Evolutionary conservation across 2,329 filamentous ascomycete species (phyloP).

Genomic region (Apiospora kogelbergensis): DNA sequence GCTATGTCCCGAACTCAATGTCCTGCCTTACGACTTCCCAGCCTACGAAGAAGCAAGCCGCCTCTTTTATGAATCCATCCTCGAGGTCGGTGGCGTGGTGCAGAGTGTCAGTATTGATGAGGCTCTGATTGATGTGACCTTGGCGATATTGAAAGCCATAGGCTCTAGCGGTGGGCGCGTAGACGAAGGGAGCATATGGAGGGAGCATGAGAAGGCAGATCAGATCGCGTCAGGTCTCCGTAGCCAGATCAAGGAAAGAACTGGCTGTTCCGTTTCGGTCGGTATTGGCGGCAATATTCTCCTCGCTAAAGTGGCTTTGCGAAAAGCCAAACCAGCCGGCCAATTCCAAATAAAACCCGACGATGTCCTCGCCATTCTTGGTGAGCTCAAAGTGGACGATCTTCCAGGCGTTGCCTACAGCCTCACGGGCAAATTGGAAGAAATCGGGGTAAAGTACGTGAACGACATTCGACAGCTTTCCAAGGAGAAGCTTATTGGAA

Average conservation of each 20-base stretch:
- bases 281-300: conserved; percentile 91
- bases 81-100: conserved; percentile 77
- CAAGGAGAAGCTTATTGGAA: conserved; percentile 71
- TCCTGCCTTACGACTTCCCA: conserved; percentile 93
- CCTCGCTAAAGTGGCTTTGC: conserved; percentile 84
- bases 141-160: conserved; percentile 62
- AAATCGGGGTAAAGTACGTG: conserved; percentile 78
- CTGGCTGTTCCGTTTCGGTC: conserved; percentile 85
- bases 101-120: conserved; percentile 98
- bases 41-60: conserved; percentile 91
- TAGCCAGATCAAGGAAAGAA: conserved; percentile 68
- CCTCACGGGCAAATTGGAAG: conserved; percentile 83
- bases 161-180: conserved; percentile 65
- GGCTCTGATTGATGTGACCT: conserved; percentile 81
- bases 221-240: conserved; percentile 69
- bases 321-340: conserved; percentile 91
- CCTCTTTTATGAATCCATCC: conserved; percentile 81
- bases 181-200: conserved; percentile 68
- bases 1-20: conserved; percentile 80
- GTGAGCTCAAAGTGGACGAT: conserved; percentile 73
- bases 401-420: conserved; percentile 92
- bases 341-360: conserved; percentile 87
- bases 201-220: conserved; percentile 78
- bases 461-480: conserved; percentile 77
- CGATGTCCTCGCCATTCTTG: conserved; percentile 74